Evolutionary conservation across 768 basidiomycete species (phyloP), one percentile per base, ranked within the genome.

Genomic region (Phanerochaete sordida): DNA sequence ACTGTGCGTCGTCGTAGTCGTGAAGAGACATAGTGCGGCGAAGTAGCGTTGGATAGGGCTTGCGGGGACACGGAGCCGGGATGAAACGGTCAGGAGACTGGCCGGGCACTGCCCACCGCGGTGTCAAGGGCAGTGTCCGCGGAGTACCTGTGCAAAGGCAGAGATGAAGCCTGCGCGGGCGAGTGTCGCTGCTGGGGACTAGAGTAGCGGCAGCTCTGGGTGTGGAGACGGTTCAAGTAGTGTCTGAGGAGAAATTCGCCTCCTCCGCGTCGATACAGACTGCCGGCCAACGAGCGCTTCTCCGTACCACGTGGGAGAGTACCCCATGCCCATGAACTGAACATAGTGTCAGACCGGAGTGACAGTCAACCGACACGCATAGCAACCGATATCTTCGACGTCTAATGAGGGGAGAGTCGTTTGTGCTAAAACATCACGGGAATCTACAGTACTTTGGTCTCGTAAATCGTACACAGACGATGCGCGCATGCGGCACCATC

Each of bases 21-120:
- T 68, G 58, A 37, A 63, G 63, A 60, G 75, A 62, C 74, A 76
- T 77, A 50, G 61, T 68, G 46, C 48, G 27, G 27, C 48, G 33
- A 52, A 27, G 8, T 19, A 44, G 39, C 33, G 49, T 28, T 52
- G 26, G 23, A 35, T 47, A 26, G 44, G 24, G 45, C 37, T 28
- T 28, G 43, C 15, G 35, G 39, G 19, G 19, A 43, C 39, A 23
- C 44, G 46, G 30, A 16, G 27, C 28, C 19, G 31, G n/a, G 9
- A 57, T 33, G 56, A 46, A 57, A 57, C 56, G 56, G 53, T 54
- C 33, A 35, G 33, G 33, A 35, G 33, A 7, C 50, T 48, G 6
- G 30, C 16, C 50, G 31, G 48, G 19, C 15, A 51, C 50, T 51
- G 19, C 50, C 48, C 50, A 12, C 50, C 31, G 50, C 28, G 50